phyloP scores from a whole-genome alignment of 2,329 filamentous ascomycete genomes.

The Verticillium zaregamsianum region DNA sequence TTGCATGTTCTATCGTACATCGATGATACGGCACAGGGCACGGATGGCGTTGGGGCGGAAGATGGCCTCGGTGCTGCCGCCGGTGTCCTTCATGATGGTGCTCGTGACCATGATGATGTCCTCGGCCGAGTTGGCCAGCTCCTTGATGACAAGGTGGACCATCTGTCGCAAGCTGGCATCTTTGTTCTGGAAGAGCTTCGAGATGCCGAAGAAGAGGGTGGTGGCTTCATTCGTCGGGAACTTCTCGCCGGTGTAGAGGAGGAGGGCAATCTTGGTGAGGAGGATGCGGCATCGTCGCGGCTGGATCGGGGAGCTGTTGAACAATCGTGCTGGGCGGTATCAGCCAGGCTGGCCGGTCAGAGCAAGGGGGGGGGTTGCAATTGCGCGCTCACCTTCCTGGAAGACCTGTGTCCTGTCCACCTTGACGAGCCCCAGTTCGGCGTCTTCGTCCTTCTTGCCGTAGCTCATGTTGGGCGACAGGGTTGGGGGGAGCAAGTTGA shows the following conservation, averaged over 20 bases:
- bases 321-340: constrained; percentile 71
- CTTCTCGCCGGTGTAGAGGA: constrained; percentile 94
- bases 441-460: constrained; percentile 99
- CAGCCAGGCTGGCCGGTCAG: constrained; percentile 10
- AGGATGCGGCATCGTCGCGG: constrained; percentile 96
- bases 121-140: constrained; percentile 89
- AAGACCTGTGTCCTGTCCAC: constrained; percentile 97
- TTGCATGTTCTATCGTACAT: constrained; percentile 53
- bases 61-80: constrained; percentile 87
- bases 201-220: constrained; percentile 97
- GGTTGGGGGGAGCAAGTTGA: constrained; percentile 22
- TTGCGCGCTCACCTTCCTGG: constrained; percentile 74
- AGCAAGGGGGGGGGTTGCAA: not conserved
- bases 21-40: constrained; percentile 92
- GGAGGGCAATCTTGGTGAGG: constrained; percentile 92
- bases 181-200: constrained; percentile 99
- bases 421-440: constrained; percentile 88
- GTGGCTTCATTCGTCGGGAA: constrained; percentile 98
- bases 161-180: constrained; percentile 97
- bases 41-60: constrained; percentile 95
- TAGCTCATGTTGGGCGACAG: constrained; percentile 73
- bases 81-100: constrained; percentile 99
- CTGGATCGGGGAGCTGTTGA: constrained; percentile 96
- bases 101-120: constrained; percentile 99
- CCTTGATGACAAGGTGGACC: constrained; percentile 98